phyloP scores from a whole-genome alignment of 805 yeast species.

The Saccharomycopsis sp. region DNA sequence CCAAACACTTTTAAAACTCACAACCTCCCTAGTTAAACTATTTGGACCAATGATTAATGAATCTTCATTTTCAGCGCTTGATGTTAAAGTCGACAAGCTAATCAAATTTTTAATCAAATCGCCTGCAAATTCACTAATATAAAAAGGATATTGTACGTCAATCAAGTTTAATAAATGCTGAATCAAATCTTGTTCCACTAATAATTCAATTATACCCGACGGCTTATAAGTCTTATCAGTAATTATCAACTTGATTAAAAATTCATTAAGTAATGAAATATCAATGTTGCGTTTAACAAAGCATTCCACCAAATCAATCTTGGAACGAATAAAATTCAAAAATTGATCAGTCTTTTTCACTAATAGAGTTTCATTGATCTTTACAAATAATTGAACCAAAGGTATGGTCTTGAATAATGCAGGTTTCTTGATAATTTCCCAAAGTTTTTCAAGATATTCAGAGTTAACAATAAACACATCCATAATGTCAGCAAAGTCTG shows the following conservation, averaged over 20 bases:
- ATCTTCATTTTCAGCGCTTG: constrained; percentile 81
- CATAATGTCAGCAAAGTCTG: constrained; percentile 8
- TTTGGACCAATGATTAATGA: constrained; percentile 94
- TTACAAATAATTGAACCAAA: constrained; percentile 17
- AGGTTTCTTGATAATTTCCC: constrained; percentile 17
- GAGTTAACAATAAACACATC: constrained; percentile 14
- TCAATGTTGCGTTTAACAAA: constrained; percentile 83
- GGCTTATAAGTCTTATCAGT: constrained; percentile 89
- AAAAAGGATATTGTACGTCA: constrained; percentile 57
- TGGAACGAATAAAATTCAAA: constrained; percentile 30
- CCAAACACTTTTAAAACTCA: constrained; percentile 61
- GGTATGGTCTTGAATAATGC: constrained; percentile 12
- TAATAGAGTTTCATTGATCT: constrained; percentile 18
- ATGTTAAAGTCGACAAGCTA: constrained; percentile 63
- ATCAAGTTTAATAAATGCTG: constrained; percentile 67
- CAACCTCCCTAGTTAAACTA: constrained; percentile 84
- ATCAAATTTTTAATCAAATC: constrained; percentile 92
- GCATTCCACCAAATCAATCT: constrained; percentile 56
- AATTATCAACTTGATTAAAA: constrained; percentile 77
- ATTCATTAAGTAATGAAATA: constrained; percentile 86
- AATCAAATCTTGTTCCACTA: constrained; percentile 67
- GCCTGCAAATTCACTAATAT: constrained; percentile 86
- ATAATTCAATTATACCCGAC: constrained; percentile 74
- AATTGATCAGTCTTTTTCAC: constrained; percentile 25
- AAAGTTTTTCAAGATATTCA: constrained; percentile 8